These are phyloP conservation scores for Globisporangium ultimum DNA, from an alignment of 352 stramenopile species.

Conservation along the genomic window DNA sequence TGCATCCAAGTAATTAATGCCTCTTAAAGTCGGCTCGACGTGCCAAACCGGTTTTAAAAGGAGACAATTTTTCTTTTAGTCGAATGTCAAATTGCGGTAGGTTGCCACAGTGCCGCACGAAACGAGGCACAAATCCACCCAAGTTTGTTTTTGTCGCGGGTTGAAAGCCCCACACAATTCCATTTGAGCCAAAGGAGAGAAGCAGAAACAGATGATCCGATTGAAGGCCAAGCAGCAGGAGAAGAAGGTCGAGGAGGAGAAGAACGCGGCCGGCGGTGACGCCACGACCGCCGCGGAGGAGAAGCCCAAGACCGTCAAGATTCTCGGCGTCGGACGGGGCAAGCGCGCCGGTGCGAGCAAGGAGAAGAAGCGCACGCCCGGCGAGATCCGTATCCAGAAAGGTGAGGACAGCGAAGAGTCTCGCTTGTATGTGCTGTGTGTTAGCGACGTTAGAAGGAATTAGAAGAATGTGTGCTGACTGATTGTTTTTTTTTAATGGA, in stretches of 20 bases:
- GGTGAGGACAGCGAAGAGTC: slow-evolving; percentile 37
- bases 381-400: slow-evolving; percentile 99
- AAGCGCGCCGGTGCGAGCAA: slow-evolving; percentile 66
- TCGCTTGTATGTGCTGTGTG: neutral
- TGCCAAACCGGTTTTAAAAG: too few species aligned
- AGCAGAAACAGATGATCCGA: slow-evolving; percentile 50
- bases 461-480: slow-evolving; percentile 2
- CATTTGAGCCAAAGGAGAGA: neutral
- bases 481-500: neutral
- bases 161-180: neutral
- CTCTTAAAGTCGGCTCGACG: too few species aligned
- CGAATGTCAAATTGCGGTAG: too few species aligned
- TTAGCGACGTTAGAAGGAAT: neutral
- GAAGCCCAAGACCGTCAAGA: slow-evolving; percentile 81
- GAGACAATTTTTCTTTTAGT: too few species aligned
- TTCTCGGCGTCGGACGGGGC: slow-evolving; percentile 77
- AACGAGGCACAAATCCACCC: too few species aligned
- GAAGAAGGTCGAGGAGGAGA: slow-evolving; percentile 80
- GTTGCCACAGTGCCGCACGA: too few species aligned
- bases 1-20: too few species aligned
- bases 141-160: too few species aligned
- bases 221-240: slow-evolving; percentile 85
- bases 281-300: slow-evolving; percentile 15
- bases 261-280: slow-evolving; percentile 25
- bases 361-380: slow-evolving; percentile 93